Evolutionary conservation across 2,329 filamentous ascomycete species (phyloP).

Genomic region (Delphinella strobiligena): DNA sequence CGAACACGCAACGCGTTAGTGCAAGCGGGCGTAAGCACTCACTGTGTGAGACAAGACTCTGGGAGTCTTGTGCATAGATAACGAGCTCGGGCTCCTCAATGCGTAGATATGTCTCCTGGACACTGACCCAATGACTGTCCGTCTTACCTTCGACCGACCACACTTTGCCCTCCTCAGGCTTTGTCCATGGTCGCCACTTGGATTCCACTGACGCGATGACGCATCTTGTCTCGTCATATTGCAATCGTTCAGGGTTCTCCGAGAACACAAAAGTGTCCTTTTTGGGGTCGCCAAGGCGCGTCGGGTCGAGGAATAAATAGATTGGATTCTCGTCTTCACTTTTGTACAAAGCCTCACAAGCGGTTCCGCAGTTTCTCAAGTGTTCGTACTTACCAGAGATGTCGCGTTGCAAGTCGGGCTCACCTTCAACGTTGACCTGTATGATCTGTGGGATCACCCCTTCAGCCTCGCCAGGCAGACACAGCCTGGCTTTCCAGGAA

Average conservation of each 20-base stretch:
- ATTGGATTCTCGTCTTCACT: conserved; percentile 23
- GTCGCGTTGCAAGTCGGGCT: conserved; percentile 17
- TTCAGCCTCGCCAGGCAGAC: conserved; percentile 25
- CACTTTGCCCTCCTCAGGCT: neutral
- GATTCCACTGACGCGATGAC: conserved; percentile 35
- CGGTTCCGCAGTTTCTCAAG: conserved; percentile 45
- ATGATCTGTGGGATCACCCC: conserved; percentile 33
- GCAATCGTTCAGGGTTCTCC: conserved; percentile 31
- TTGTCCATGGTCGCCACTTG: conserved; percentile 29
- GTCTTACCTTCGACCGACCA: neutral
- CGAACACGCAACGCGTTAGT: no score
- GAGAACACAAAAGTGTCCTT: conserved; percentile 48
- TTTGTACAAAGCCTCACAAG: conserved; percentile 43
- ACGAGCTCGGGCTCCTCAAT: no score
- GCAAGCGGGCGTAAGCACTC: no score
- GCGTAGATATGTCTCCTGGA: no score
- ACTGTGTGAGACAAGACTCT: no score
- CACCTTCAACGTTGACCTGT: conserved; percentile 29
- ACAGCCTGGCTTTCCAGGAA: conserved; percentile 26
- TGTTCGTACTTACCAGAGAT: conserved; percentile 40
- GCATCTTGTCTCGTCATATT: conserved; percentile 34
- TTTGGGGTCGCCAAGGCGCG: conserved; percentile 31
- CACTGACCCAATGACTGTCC: neutral
- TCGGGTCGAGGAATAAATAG: conserved; percentile 48
- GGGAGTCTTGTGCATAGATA: no score